Conservation (phyloP, 106 monocot species). For the Ottelia alismoides region DNA sequence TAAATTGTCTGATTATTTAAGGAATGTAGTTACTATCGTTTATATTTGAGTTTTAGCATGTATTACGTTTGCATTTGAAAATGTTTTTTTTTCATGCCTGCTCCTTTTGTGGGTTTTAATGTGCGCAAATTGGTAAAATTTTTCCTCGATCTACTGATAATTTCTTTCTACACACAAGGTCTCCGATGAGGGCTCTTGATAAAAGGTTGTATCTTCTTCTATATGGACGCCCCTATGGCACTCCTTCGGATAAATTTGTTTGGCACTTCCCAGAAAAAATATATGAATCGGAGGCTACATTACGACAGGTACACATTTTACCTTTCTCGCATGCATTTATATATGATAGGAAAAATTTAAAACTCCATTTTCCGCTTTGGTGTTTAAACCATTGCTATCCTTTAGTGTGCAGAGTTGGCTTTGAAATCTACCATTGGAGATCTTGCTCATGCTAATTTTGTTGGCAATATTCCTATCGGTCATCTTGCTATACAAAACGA, state of each 20-base stretch:
- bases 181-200: conserved; percentile 83
- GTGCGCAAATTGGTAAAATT: too few relatives aligned
- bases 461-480: conserved; percentile 92
- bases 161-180: too few relatives aligned
- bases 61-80: too few relatives aligned
- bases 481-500: conserved; percentile 51
- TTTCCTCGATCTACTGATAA: too few relatives aligned
- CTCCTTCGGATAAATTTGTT: conserved; percentile 47
- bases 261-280: conserved; percentile 99
- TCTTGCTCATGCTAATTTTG: conserved; percentile 71
- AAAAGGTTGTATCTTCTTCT: conserved; percentile 94
- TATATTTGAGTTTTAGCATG: too few relatives aligned
- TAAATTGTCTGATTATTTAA: too few relatives aligned
- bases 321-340: not conserved
- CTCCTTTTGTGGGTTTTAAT: too few relatives aligned
- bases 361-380: not conserved
- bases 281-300: conserved; percentile 84
- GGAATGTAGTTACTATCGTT: too few relatives aligned
- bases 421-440: conserved; percentile 76
- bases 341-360: not conserved
- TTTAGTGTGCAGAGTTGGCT: conserved; percentile 90
- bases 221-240: conserved; percentile 60
- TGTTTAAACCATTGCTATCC: not conserved
- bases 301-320: conserved; percentile 44
- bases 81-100: too few relatives aligned